Conservation (phyloP, 768 basidiomycete species). For the Brasilioporus rufonigricans region DNA sequence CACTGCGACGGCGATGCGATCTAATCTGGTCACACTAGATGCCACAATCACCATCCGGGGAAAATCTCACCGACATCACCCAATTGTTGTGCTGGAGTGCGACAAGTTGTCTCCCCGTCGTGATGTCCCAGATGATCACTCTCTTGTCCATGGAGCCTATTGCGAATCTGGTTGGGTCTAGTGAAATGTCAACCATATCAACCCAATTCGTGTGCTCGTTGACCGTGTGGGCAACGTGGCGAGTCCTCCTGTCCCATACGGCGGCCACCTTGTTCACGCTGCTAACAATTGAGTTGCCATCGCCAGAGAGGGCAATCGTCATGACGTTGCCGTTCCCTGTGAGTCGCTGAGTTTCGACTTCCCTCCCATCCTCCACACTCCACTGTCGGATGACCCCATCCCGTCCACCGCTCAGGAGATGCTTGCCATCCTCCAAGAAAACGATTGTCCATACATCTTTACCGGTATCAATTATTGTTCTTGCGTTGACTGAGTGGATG, state of each 20-base stretch:
- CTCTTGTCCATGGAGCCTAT: neutral
- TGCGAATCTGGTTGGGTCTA: neutral
- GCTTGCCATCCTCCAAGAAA: neutral
- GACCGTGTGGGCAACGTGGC: neutral
- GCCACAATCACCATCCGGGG: neutral
- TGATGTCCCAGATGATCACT: neutral
- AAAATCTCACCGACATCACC: neutral
- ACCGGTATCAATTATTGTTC: neutral
- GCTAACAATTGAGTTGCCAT: neutral
- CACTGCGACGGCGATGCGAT: neutral
- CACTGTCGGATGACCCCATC: neutral
- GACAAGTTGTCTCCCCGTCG: neutral
- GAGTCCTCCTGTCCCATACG: neutral
- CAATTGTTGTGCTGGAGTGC: neutral
- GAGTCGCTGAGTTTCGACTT: neutral
- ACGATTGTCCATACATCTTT: neutral
- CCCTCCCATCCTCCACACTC: neutral
- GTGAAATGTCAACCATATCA: neutral
- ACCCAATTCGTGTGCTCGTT: neutral
- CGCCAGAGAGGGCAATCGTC: neutral
- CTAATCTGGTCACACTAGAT: too few species aligned
- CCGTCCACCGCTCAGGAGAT: neutral
- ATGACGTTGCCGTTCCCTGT: neutral
- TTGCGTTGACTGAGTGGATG: neutral
- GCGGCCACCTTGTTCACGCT: neutral